Evolutionary conservation across 2,329 filamentous ascomycete genomes (phyloP).

Genomic region (Dactylellina drechsleri): DNA sequence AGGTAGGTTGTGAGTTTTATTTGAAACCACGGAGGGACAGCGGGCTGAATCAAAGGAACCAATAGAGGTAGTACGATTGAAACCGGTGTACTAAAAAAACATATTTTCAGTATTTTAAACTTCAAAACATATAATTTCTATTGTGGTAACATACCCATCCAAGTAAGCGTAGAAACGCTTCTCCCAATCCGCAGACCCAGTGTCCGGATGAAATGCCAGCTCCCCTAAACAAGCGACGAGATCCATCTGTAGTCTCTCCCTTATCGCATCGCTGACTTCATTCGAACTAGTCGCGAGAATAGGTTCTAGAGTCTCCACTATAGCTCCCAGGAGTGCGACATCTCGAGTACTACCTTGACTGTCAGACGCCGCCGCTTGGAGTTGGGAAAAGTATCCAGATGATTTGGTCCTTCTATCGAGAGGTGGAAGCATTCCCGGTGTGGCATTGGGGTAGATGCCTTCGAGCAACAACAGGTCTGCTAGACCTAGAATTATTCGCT

Average conservation of each 20-base stretch:
- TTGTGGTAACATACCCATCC: constrained; percentile 53
- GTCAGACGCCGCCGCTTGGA: constrained; percentile 21
- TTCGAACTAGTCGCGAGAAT: constrained; percentile 44
- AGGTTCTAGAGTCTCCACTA: constrained; percentile 28
- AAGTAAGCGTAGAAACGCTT: constrained; percentile 52
- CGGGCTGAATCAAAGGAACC: constrained; percentile 56
- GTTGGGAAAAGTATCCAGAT: constrained; percentile 48
- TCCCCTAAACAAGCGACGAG: constrained; percentile 57
- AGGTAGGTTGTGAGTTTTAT: constrained; percentile 55
- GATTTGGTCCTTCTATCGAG: constrained; percentile 50
- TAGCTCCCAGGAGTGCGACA: constrained; percentile 25
- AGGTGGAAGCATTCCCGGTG: constrained; percentile 52
- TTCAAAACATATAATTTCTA: background rate
- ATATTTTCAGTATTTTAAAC: constrained; percentile 19
- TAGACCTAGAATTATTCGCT: constrained; percentile 56
- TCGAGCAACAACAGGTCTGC: constrained; percentile 58
- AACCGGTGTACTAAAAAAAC: constrained; percentile 52
- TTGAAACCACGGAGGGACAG: constrained; percentile 55
- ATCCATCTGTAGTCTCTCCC: constrained; percentile 57
- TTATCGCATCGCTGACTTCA: constrained; percentile 51
- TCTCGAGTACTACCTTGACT: constrained; percentile 14
- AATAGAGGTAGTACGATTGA: constrained; percentile 55
- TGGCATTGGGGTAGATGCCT: constrained; percentile 58
- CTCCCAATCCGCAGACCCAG: constrained; percentile 49
- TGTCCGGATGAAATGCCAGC: constrained; percentile 56